phyloP scores from a whole-genome alignment of 2,329 filamentous ascomycete genomes.

The Neoscytalidium dimidiatum region DNA sequence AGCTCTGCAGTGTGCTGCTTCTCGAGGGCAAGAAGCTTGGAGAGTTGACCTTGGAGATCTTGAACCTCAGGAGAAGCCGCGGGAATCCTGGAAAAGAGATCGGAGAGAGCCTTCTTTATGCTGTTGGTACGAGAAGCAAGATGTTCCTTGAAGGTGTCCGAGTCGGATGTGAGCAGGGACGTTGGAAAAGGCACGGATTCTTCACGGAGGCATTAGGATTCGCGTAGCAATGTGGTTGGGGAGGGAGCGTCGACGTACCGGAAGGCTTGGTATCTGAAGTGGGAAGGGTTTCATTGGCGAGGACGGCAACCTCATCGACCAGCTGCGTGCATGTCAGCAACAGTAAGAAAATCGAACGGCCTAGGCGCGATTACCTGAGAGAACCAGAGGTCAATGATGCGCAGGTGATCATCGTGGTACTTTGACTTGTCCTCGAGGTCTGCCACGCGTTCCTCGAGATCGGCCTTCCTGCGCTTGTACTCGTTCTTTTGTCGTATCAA shows the following conservation, averaged over 20 bases:
- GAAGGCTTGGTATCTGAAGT: background rate
- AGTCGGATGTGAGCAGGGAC: conserved; percentile 57
- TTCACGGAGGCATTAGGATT: background rate
- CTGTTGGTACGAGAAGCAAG: conserved; percentile 72
- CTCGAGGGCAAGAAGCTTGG: conserved; percentile 73
- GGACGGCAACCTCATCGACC: conserved; percentile 50
- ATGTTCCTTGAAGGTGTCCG: conserved; percentile 72
- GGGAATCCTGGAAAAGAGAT: conserved; percentile 60
- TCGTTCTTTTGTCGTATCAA: conserved; percentile 98
- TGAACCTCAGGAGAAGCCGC: conserved; percentile 66
- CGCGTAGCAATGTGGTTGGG: background rate
- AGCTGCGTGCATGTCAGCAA: conserved; percentile 38
- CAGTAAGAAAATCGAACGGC: background rate
- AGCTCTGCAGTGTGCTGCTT: conserved; percentile 79
- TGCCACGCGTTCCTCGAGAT: conserved; percentile 77
- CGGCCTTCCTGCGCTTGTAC: conserved; percentile 87
- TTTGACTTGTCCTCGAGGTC: conserved; percentile 76
- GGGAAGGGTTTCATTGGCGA: conserved; percentile 38
- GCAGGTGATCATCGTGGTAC: conserved; percentile 90
- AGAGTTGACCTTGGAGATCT: conserved; percentile 73
- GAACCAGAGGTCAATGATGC: conserved; percentile 91
- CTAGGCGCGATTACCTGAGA: conserved; percentile 68
- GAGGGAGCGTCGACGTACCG: conserved; percentile 15
- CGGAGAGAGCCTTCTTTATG: conserved; percentile 73
- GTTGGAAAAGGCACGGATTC: conserved; percentile 48